Conservation (phyloP, 2,329 filamentous ascomycete species). For the Diaporthe ampelina region DNA sequence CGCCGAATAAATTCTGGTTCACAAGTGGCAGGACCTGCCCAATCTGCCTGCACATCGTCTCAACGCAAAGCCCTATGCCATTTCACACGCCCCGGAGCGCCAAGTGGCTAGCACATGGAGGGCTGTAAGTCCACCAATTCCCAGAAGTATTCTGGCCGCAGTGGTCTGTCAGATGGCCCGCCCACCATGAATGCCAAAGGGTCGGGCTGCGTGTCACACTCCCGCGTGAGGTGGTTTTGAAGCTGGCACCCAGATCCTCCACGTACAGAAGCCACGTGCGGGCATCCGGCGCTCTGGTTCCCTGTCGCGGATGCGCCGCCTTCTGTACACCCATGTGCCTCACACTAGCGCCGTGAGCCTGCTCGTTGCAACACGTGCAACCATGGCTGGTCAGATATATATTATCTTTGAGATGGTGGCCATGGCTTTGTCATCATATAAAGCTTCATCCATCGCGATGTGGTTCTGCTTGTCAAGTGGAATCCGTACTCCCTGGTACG, state of each 20-base stretch:
- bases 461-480: not conserved
- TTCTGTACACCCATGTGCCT: not conserved
- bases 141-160: not conserved
- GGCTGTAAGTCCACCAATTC: not conserved
- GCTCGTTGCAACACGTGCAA: constrained; percentile 12
- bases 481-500: not conserved
- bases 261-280: constrained; percentile 1
- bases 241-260: not conserved
- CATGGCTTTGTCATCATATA: not conserved
- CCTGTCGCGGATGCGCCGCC: not conserved
- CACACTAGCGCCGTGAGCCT: not conserved
- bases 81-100: not conserved
- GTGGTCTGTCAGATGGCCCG: not conserved
- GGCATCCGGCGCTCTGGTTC: constrained; percentile 3
- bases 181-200: not conserved
- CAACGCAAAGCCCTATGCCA: not conserved
- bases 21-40: not conserved
- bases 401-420: too few relatives aligned
- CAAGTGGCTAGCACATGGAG: not conserved
- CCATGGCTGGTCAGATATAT: not conserved
- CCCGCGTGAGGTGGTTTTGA: not conserved
- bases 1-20: not conserved
- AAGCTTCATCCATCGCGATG: not conserved
- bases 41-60: not conserved
- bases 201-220: not conserved